Base-by-base conservation (phyloP, 768 basidiomycete species). In the Strobilomyces echinocephalus region DNA sequence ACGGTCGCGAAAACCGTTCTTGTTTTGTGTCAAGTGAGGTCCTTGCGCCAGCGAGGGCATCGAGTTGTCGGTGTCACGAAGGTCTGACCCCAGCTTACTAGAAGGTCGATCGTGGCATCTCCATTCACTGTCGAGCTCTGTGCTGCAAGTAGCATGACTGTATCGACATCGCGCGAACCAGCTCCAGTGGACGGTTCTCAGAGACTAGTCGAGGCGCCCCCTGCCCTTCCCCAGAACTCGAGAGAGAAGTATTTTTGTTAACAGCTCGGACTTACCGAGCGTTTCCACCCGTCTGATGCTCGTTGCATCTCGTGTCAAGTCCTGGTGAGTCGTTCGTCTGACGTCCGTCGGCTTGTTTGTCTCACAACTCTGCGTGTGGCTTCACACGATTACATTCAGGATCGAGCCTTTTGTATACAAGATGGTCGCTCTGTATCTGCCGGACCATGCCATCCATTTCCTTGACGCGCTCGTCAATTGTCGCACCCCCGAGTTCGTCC, bases 351-450 rank as follows among this genome's bases (percentile, higher is more conserved):
- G 24, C 24, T 21, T 40, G 6, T n/a, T 20, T 30, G 26, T 38
- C 14, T 28, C 41, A 43, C 9, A 8, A 11, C 18, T 4, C 14
- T 30, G n/a, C n/a, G n/a, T n/a, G n/a, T n/a, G n/a, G n/a, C n/a
- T n/a, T n/a, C n/a, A n/a, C n/a, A n/a, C 28, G 28, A 6, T 26
- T 1, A 24, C 28, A n/a, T 28, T 10, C 49, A 65, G 64, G 63
- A 41, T 65, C n/a, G 59, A 65, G 43, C 46, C 49, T 4, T 57
- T 63, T 43, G 46, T 63, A 16, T 63, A 65, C 43, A 53, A 53
- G 38, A 65, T 50, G 7, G 49, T 60, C 54, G 24, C 55, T n/a
- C n/a, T 64, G 10, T 55, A 55, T 6, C 49, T 43, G 3, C 11
- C 40, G 21, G 34, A 24, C 15, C 59, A 57, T 24, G 58, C 58